Evolutionary conservation across 192 early-diverging fungal genomes (phyloP).

Genomic region (Podila epicladia): DNA sequence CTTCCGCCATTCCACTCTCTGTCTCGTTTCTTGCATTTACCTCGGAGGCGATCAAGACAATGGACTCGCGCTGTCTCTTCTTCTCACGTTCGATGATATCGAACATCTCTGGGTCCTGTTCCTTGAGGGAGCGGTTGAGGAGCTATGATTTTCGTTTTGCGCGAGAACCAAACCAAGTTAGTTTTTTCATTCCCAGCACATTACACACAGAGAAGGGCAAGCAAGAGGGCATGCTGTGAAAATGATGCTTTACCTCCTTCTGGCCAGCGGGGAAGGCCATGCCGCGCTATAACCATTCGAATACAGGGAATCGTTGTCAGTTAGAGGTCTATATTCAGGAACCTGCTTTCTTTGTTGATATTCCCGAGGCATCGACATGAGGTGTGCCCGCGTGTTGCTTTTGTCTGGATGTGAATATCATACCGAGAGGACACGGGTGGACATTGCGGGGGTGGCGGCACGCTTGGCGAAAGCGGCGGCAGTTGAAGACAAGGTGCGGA

Average conservation of each 20-base stretch:
- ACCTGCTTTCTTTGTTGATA: not conserved
- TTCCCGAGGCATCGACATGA: no score
- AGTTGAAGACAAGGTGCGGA: conserved; percentile 54
- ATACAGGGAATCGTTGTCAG: not conserved
- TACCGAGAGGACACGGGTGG: conserved; percentile 49
- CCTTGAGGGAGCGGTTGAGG: conserved; percentile 80
- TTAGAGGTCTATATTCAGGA: not conserved
- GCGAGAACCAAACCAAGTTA: not conserved
- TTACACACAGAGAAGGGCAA: not conserved
- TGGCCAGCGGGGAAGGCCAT: conserved; percentile 65
- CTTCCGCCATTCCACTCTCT: no score
- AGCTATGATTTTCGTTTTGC: conserved; percentile 39
- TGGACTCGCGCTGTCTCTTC: conserved; percentile 89
- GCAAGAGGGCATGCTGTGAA: no score
- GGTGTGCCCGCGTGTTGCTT: no score
- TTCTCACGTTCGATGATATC: conserved; percentile 97
- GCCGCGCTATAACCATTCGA: conserved; percentile 43
- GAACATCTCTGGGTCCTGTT: conserved; percentile 90
- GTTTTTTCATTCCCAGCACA: not conserved
- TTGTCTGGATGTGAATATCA: no score
- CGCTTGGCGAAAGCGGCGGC: conserved; percentile 43
- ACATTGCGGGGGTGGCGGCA: conserved; percentile 33
- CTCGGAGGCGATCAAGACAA: conserved; percentile 97
- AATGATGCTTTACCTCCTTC: conserved; percentile 52
- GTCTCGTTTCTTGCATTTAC: conserved; percentile 40